A percentile compares a stretch with the other conserved stretches of the same genome.
Conservation (phyloP, 2,329 filamentous ascomycete species). For the Exophiala alcalophila region DNA sequence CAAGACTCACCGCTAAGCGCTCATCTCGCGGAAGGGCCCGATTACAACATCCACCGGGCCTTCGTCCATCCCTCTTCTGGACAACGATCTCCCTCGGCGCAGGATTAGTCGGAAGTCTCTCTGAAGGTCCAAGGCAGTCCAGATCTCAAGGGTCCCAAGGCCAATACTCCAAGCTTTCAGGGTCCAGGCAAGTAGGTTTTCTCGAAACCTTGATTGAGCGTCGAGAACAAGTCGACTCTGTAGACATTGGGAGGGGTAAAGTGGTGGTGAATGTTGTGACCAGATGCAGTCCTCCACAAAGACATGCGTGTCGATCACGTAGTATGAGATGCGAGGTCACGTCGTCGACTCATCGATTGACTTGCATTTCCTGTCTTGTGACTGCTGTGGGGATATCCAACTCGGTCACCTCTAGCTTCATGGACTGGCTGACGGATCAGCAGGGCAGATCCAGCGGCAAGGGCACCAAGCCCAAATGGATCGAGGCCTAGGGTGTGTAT, state of each 20-base stretch:
- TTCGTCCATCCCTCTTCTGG: neutral
- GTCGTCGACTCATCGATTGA: neutral
- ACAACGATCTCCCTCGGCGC: too few species aligned
- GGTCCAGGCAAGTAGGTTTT: neutral
- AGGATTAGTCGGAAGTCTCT: neutral
- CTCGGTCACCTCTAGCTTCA: conserved; percentile 3
- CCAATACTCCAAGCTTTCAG: neutral
- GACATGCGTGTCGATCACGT: neutral
- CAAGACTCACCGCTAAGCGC: conserved; percentile 6
- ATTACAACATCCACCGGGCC: neutral
- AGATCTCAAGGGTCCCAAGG: conserved; percentile 9
- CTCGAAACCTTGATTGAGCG: conserved; percentile 1
- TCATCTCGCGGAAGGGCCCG: conserved; percentile 19
- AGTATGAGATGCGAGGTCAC: neutral
- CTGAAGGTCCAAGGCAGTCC: neutral
- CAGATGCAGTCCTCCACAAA: neutral
- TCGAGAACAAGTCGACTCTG: neutral
- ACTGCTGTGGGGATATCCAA: conserved; percentile 8
- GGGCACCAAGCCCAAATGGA: neutral
- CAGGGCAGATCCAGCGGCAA: conserved; percentile 2
- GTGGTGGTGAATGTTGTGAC: neutral
- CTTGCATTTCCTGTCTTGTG: conserved; percentile 8
- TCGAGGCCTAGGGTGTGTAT: neutral
- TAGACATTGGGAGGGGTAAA: neutral
- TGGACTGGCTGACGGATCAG: conserved; percentile 1